Percentiles rank a stretch among this genome's conserved stretches.
phyloP scores from a whole-genome alignment of 2,329 filamentous ascomycete species.

The Blastomyces gilchristii region DNA sequence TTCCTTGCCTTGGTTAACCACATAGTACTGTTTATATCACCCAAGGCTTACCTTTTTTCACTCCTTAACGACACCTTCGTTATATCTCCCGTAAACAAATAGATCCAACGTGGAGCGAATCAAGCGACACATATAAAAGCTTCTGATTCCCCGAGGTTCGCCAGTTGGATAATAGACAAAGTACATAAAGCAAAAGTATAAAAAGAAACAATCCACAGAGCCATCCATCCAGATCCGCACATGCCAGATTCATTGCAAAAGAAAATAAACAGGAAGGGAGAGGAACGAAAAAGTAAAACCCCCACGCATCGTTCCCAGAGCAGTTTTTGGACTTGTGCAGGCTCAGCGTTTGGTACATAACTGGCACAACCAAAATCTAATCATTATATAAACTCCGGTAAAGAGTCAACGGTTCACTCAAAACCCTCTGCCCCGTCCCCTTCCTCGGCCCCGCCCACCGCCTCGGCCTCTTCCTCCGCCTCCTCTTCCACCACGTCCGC shows the following conservation, averaged over 20 bases:
- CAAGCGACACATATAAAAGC: not conserved
- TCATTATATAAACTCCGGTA: not conserved
- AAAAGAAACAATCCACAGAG: not conserved
- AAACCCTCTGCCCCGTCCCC: conserved; percentile 44
- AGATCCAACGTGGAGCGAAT: not conserved
- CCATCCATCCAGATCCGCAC: conserved; percentile 2
- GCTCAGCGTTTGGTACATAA: not conserved
- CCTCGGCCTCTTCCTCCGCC: conserved; percentile 40
- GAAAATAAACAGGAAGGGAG: conserved; percentile 11
- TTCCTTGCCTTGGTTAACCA: not conserved
- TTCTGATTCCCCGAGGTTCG: conserved; percentile 8
- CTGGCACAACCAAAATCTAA: not conserved
- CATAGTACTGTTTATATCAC: not conserved
- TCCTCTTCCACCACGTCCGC: conserved; percentile 37
- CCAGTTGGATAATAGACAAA: conserved; percentile 1
- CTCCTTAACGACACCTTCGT: not conserved
- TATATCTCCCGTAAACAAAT: not conserved
- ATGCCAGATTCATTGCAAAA: conserved; percentile 4
- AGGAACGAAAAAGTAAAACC: conserved; percentile 18
- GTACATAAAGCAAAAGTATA: not conserved
- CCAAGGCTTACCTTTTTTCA: not conserved
- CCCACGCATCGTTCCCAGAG: conserved; percentile 7
- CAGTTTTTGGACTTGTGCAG: not conserved
- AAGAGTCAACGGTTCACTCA: not conserved
- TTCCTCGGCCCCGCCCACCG: conserved; percentile 44